Base-by-base conservation (phyloP, 345 rosid genomes). In the Lagerstroemia speciosa region DNA sequence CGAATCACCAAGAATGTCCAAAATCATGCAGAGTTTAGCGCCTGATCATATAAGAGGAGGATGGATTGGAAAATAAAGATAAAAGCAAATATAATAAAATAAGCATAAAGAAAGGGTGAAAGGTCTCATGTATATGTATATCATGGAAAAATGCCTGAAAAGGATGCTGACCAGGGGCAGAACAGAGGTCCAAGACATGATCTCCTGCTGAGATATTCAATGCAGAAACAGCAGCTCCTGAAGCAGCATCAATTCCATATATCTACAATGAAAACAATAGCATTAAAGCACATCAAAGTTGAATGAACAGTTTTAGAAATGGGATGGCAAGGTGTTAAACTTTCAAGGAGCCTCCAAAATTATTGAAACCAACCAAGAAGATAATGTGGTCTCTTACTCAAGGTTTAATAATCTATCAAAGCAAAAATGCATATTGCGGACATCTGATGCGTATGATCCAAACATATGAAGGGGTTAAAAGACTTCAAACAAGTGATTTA, bases 171-270 rank as follows among this genome's bases (percentile, higher is more conserved):
- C 99, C 99, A 63, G 97, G 96, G 60, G 99, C 96, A 71, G 92
- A 84, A 64, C 97, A 94, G 24, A 91, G 89, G 81, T 94, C 97
- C 69, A 91, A 91, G 68, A 94, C 92, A 72, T 91, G 92, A 85
- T 94, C 99, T 70, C 95, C 99, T 1, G 64, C 73, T 6, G 87
- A 83, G 37, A 91, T 76, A 68, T 74, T 71, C 83, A 94, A 79
- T 20, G 90, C 93, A 36, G 75, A 74, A 68, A 91, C 95, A 67
- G 99, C 90, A 6, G 99, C 96, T 30, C 96, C 97, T 3, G 99
- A 91, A 69, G 97, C 96, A 60, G 96, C 95, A 73, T 91, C 96
- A 50, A 93, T 86, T 66, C 97, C 99, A 83, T 87, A 93, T 66
- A 93, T 80, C 99, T 89, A 75, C 63, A 79, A 43, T 55, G 38